These are phyloP conservation scores for Tulasnella calospora DNA, from an alignment of 768 basidiomycete genomes.

Conservation along the genomic window DNA sequence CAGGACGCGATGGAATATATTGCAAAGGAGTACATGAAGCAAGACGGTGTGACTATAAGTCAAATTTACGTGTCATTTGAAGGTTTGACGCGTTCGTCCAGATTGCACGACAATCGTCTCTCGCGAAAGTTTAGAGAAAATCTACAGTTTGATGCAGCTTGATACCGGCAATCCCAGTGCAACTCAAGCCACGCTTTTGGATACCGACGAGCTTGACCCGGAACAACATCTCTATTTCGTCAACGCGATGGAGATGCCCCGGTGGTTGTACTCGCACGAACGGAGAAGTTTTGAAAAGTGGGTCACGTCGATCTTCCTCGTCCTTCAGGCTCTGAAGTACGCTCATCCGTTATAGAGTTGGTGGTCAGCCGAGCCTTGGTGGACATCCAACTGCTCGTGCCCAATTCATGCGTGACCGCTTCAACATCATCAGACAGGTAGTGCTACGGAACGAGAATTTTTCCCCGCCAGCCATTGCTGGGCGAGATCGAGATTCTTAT, in stretches of 20 bases:
- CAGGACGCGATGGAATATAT: conserved; percentile 73
- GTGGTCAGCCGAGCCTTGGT: conserved; percentile 59
- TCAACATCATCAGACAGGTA: conserved; percentile 88
- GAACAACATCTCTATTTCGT: conserved; percentile 77
- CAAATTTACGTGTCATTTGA: not conserved
- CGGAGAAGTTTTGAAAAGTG: conserved; percentile 86
- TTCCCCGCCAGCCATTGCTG: conserved; percentile 89
- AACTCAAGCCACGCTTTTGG: conserved; percentile 41
- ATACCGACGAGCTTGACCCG: conserved; percentile 60
- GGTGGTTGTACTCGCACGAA: conserved; percentile 85
- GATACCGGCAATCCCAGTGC: conserved; percentile 48
- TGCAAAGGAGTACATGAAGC: conserved; percentile 82
- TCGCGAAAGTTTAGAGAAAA: conserved; percentile 57
- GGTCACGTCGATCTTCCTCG: not conserved
- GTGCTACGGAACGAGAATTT: conserved; percentile 96
- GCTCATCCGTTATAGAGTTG: conserved; percentile 30
- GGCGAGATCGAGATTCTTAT: conserved; percentile 77
- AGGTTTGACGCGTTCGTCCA: conserved; percentile 4
- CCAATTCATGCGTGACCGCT: conserved; percentile 71
- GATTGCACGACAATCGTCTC: conserved; percentile 46
- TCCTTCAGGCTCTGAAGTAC: not conserved
- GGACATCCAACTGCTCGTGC: conserved; percentile 81
- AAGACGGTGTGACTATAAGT: conserved; percentile 58
- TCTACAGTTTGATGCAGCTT: conserved; percentile 69
- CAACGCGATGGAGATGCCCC: conserved; percentile 93